phyloP scores from a whole-genome alignment of 2,329 filamentous ascomycete species.

The Epichloe baconii region DNA sequence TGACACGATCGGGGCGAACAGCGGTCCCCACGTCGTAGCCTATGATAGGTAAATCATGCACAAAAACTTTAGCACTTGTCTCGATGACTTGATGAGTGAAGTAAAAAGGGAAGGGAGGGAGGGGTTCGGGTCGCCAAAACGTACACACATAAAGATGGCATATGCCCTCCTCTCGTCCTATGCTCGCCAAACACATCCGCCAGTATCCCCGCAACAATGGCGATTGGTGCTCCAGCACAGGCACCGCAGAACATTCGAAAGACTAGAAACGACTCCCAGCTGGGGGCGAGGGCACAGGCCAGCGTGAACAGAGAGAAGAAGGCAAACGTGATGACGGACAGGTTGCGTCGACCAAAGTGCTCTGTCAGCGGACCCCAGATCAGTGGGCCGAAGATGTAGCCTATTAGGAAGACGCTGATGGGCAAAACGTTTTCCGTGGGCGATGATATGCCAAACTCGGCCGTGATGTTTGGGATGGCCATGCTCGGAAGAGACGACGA shows the following conservation, averaged over 20 bases:
- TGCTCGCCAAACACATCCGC: conserved; percentile 48
- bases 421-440: conserved; percentile 36
- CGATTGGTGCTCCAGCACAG: conserved; percentile 42
- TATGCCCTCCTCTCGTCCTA: conserved; percentile 40
- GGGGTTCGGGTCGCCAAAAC: background rate
- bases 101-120: too few species aligned
- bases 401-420: conserved; percentile 50
- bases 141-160: conserved; percentile 49
- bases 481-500: conserved; percentile 52
- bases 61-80: too few species aligned
- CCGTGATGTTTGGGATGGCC: conserved; percentile 42
- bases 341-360: conserved; percentile 40
- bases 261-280: conserved; percentile 37
- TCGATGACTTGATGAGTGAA: too few species aligned
- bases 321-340: conserved; percentile 28
- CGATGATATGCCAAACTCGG: conserved; percentile 42
- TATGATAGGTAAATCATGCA: conserved; percentile 10
- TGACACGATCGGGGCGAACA: conserved; percentile 51
- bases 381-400: conserved; percentile 48
- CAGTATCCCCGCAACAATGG: conserved; percentile 46
- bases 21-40: conserved; percentile 51
- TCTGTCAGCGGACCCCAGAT: conserved; percentile 54
- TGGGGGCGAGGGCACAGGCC: conserved; percentile 37
- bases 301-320: conserved; percentile 36
- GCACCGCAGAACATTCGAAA: conserved; percentile 38